A percentile compares a stretch with the other conserved stretches of the same genome.
These are phyloP conservation scores for Phytopythium aichiense DNA, from an alignment of 352 stramenopile genomes.

Conservation along the genomic window DNA sequence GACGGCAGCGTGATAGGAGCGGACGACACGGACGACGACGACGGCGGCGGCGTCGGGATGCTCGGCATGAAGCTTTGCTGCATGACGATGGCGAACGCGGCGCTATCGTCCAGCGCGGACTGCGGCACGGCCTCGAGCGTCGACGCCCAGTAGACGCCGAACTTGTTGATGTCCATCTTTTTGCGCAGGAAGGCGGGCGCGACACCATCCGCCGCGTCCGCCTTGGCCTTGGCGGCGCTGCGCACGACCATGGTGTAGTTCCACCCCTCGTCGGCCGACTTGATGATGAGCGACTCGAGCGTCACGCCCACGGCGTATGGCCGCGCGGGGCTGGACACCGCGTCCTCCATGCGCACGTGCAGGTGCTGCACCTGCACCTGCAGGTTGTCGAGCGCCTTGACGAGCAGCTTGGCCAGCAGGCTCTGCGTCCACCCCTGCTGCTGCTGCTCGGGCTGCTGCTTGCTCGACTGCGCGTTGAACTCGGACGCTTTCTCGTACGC, in stretches of 20 bases:
- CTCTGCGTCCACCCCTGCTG: conserved; percentile 58
- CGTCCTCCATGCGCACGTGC: conserved; percentile 70
- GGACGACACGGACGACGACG: conserved; percentile 5
- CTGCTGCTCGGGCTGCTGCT: conserved; percentile 9
- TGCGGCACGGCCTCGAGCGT: conserved; percentile 39
- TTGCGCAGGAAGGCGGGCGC: conserved; percentile 54
- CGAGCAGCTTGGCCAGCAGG: conserved; percentile 72
- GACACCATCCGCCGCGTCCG: not conserved
- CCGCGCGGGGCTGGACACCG: conserved; percentile 31
- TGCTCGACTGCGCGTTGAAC: conserved; percentile 35
- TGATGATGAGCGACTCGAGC: conserved; percentile 75
- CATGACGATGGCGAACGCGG: conserved; percentile 67
- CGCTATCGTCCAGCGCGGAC: conserved; percentile 40
- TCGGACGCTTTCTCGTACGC: conserved; percentile 73
- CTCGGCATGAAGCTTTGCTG: conserved; percentile 44
- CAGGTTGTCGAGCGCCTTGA: conserved; percentile 84
- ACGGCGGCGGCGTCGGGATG: conserved; percentile 6
- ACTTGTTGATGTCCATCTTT: conserved; percentile 79
- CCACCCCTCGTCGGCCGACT: conserved; percentile 75
- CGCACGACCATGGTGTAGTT: conserved; percentile 83
- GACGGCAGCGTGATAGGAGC: not conserved
- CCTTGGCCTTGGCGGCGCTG: conserved; percentile 7
- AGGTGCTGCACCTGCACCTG: conserved; percentile 77
- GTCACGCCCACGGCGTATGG: conserved; percentile 70
- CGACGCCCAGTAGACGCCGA: conserved; percentile 78